Conservation (phyloP, 306 rosid genomes). For the Medicago ruthenica region DNA sequence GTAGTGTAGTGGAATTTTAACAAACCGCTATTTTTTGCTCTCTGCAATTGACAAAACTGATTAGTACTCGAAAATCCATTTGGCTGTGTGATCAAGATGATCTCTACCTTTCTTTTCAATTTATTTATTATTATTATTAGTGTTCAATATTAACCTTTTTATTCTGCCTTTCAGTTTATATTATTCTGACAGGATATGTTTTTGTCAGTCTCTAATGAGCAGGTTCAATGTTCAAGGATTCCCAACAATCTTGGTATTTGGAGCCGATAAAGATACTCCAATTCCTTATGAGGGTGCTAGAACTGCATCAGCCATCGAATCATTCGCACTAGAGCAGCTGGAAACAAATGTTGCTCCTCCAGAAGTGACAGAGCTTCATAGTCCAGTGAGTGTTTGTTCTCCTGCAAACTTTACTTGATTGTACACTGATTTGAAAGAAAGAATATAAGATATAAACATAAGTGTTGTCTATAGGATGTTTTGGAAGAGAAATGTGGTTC, state of each 20-base stretch:
- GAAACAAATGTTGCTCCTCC: slow-evolving; percentile 91
- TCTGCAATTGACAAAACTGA: not conserved
- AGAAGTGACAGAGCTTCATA: slow-evolving; percentile 86
- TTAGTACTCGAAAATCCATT: not conserved
- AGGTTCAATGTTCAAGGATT: slow-evolving; percentile 96
- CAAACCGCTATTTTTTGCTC: not conserved
- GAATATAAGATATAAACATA: slow-evolving; percentile 23
- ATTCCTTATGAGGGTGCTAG: slow-evolving; percentile 91
- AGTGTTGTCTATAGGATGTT: slow-evolving; percentile 61
- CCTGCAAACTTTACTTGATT: slow-evolving; percentile 23
- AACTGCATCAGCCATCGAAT: slow-evolving; percentile 82
- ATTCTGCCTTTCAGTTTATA: slow-evolving; percentile 8
- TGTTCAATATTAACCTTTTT: not conserved
- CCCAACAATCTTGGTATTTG: slow-evolving; percentile 93
- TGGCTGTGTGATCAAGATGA: not conserved
- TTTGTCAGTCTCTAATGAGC: slow-evolving; percentile 92
- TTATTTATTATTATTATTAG: too few relatives aligned
- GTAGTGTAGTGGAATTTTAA: not conserved
- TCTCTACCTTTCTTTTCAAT: too few relatives aligned
- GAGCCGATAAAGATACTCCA: slow-evolving; percentile 95
- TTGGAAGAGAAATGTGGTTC: slow-evolving; percentile 95
- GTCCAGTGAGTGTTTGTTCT: slow-evolving; percentile 62
- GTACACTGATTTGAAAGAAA: slow-evolving; percentile 9
- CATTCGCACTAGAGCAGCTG: slow-evolving; percentile 85
- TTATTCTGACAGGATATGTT: slow-evolving; percentile 48